Conservation (phyloP, 352 stramenopile species). For the Globisporangium orthogonon region DNA sequence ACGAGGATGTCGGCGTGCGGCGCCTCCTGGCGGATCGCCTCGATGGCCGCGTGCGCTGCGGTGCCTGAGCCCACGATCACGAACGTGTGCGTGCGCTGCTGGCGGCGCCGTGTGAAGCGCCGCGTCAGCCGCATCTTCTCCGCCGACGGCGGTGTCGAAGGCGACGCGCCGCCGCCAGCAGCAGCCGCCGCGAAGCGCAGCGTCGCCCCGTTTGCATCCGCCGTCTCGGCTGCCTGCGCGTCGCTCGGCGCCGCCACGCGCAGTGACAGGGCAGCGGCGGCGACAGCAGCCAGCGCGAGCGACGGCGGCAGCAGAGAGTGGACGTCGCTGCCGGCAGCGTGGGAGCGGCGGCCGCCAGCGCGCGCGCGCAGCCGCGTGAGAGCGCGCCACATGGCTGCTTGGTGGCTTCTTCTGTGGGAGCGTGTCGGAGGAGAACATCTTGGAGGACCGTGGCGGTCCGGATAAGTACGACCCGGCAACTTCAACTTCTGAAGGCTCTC, state of each 20-base stretch:
- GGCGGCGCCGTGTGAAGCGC: slow-evolving; percentile 58
- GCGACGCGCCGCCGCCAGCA: too few species aligned
- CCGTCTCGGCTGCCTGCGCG: neutral
- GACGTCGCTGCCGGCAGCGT: neutral
- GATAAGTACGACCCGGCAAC: neutral
- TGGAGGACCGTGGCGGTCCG: too few species aligned
- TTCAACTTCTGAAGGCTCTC: neutral
- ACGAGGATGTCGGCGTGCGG: slow-evolving; percentile 81
- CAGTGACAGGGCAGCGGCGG: neutral
- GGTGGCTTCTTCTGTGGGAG: neutral
- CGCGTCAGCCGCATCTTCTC: slow-evolving; percentile 44
- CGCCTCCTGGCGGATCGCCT: slow-evolving; percentile 85
- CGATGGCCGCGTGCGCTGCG: slow-evolving; percentile 86
- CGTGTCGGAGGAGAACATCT: too few species aligned
- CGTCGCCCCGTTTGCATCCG: neutral
- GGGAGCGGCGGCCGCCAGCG: too few species aligned
- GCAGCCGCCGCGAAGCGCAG: neutral
- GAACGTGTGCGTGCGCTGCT: slow-evolving; percentile 81
- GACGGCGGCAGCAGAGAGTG: neutral
- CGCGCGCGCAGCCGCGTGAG: neutral
- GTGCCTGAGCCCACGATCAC: slow-evolving; percentile 88
- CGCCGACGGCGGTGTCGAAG: neutral
- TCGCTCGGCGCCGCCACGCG: neutral
- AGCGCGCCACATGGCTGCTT: neutral
- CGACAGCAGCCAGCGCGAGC: neutral